Conservation (phyloP, 441 rosid genomes). For the Corymbia calophylla region DNA sequence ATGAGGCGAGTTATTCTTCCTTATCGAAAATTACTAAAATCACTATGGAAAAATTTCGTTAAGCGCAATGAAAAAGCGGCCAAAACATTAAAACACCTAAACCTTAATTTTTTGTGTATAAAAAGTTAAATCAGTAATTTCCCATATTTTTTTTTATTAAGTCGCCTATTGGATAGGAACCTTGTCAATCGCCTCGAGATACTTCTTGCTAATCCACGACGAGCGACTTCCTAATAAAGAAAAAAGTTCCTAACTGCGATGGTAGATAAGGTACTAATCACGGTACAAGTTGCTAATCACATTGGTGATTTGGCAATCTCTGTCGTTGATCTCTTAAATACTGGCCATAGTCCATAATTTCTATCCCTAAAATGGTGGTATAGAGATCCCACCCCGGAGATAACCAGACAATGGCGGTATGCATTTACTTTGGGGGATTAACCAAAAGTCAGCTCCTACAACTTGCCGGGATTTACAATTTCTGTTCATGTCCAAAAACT, state of each 20-base stretch:
- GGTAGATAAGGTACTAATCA: not conserved
- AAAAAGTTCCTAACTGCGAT: not conserved
- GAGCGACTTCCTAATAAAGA: not conserved
- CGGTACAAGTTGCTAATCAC: not conserved
- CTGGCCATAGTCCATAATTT: not conserved
- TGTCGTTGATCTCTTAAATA: not conserved
- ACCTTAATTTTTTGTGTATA: too few relatives aligned
- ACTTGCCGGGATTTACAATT: not conserved
- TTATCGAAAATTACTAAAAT: not conserved
- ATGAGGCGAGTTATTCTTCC: not conserved
- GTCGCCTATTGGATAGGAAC: too few relatives aligned
- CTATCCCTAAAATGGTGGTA: not conserved
- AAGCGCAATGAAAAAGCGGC: not conserved
- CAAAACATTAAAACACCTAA: not conserved
- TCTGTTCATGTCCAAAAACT: not conserved
- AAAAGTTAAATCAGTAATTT: not conserved
- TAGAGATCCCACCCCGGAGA: not conserved
- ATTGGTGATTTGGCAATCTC: not conserved
- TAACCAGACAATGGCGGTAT: not conserved
- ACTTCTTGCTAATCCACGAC: not conserved
- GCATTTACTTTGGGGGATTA: not conserved
- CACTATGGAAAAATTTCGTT: not conserved
- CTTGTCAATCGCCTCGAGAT: not conserved
- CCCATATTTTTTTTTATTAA: not conserved
- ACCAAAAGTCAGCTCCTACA: not conserved